These are phyloP conservation scores for Ciborinia camelliae DNA, from an alignment of 2,329 filamentous ascomycete species.

Conservation along the genomic window DNA sequence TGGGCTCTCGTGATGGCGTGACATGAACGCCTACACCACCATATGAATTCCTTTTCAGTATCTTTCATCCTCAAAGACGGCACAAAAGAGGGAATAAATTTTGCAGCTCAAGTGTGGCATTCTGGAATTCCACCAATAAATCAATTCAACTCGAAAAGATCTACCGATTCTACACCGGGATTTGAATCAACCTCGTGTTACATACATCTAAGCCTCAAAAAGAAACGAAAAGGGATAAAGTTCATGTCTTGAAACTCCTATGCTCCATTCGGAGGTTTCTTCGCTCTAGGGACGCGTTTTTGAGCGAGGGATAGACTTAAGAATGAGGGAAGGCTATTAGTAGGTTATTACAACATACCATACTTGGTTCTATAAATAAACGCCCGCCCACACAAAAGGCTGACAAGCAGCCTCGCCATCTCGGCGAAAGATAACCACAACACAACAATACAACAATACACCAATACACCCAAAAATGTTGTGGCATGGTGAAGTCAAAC, in stretches of 20 bases:
- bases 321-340: too few species aligned
- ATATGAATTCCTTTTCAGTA: neutral
- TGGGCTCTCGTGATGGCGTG: neutral
- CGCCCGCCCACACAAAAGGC: conserved; percentile 10
- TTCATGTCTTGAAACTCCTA: too few species aligned
- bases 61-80: neutral
- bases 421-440: neutral
- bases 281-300: too few species aligned
- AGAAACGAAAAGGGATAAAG: neutral
- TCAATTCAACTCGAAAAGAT: neutral
- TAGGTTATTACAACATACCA: neutral
- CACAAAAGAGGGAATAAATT: neutral
- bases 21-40: neutral
- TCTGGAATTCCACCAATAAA: neutral
- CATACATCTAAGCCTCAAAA: neutral
- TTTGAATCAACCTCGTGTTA: neutral
- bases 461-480: conserved; percentile 3
- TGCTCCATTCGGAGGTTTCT: too few species aligned
- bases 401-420: conserved; percentile 8
- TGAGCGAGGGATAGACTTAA: too few species aligned
- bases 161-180: too few species aligned
- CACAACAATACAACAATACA: neutral
- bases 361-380: neutral
- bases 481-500: neutral
- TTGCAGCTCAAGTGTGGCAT: neutral